Conservation (phyloP, 1,139 yeast genomes). For the Lodderomyces pseudojiufengensis region DNA sequence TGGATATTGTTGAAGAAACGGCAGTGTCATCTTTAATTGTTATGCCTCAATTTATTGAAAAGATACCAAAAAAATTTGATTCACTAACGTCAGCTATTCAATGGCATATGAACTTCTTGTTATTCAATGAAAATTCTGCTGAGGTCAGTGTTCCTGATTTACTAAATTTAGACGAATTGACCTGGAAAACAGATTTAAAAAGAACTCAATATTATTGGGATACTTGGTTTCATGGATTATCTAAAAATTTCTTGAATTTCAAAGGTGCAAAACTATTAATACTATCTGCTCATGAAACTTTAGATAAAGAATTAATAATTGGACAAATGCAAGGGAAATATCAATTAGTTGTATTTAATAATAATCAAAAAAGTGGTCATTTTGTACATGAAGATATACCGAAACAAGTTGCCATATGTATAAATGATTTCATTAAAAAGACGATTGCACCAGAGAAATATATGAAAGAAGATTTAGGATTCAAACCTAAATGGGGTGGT, state of each 20-base stretch:
- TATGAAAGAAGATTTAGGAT: constrained; percentile 36
- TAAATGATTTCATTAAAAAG: constrained; percentile 47
- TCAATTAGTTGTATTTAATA: constrained; percentile 77
- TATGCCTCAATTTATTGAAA: constrained; percentile 61
- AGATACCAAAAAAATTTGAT: constrained; percentile 58
- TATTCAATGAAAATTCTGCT: constrained; percentile 63
- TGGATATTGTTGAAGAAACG: constrained; percentile 93
- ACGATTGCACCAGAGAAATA: constrained; percentile 37
- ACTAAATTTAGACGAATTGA: constrained; percentile 24
- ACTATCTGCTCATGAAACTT: constrained; percentile 85
- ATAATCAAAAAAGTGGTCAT: constrained; percentile 67
- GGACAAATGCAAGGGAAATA: constrained; percentile 98
- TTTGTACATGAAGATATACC: constrained; percentile 92
- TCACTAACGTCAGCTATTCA: constrained; percentile 60
- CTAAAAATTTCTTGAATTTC: constrained; percentile 52
- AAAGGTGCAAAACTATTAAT: constrained; percentile 65
- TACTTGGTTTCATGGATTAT: constrained; percentile 76
- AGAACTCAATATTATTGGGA: constrained; percentile 70
- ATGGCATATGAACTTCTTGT: constrained; percentile 68
- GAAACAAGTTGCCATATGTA: constrained; percentile 54
- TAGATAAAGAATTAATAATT: constrained; percentile 79
- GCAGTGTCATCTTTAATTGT: constrained; percentile 66
- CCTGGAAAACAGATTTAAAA: constrained; percentile 64
- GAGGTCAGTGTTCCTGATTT: constrained; percentile 72
- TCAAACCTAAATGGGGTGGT: constrained; percentile 54